Evolutionary conservation across 345 rosid genomes (phyloP), one percentile per base, ranked within the genome.

Genomic region (Eucalyptus curtisii): DNA sequence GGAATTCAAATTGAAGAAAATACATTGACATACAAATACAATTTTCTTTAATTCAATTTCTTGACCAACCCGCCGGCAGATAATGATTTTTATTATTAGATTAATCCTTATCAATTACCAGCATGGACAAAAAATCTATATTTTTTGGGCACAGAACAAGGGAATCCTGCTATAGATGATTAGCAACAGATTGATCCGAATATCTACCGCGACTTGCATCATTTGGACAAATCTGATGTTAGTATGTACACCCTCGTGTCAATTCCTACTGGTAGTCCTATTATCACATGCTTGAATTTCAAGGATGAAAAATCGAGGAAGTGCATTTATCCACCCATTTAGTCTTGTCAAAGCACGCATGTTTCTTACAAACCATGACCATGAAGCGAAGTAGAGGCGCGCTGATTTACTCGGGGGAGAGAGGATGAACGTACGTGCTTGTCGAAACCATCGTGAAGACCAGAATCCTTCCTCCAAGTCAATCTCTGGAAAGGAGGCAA

Each of bases 401-500:
- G 30, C 64, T 22, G 59, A 50, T 50, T 68, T 85, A 42, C 52
- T 85, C 37, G 40, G 10, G 25, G 22, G 81, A 20, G 80, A 12
- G 31, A 48, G 49, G 40, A 87, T 10, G 30, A 79, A 55, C 89
- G 59, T 91, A 93, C 95, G 87, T 90, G 90, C 55, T 88, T 44
- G 50, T 91, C 88, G 30, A 42, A 61, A 9, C 97, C 98, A 31
- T 96, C 98, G 3, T 87, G 59, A 68, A 95, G 91, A 27, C 92
- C 97, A 22, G 97, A 96, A 66, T 94, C 94, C 25, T 92, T 93
- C 87, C 97, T 92, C 98, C 98, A 95, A n/a, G 89, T 89, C 84
- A 92, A 87, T 90, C 96, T 91, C 84, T 95, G 95, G 87, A 86
- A 89, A 31, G 91, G 20, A 3, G 96, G 98, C 85, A 95, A 81